Conservation (phyloP, 768 basidiomycete genomes). For the Tricholoma saponaceum region DNA sequence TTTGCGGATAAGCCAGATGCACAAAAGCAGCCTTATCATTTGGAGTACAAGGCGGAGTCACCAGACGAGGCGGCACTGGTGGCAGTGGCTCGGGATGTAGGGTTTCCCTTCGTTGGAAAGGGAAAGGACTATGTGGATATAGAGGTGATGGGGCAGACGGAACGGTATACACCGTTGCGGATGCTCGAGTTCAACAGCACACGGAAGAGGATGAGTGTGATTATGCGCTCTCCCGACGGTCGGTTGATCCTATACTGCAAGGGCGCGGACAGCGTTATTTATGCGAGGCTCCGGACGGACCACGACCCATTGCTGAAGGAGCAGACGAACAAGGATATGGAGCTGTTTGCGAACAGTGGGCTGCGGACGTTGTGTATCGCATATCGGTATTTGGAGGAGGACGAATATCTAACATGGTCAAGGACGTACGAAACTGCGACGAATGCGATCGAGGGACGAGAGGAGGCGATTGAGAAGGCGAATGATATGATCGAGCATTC, state of each 20-base stretch:
- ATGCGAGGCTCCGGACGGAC: constrained; percentile 73
- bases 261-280: constrained; percentile 96
- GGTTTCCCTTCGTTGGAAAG: constrained; percentile 85
- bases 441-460: constrained; percentile 71
- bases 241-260: constrained; percentile 85
- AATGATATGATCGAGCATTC: constrained; percentile 81
- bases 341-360: constrained; percentile 89
- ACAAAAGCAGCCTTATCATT: constrained; percentile 48
- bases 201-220: constrained; percentile 92
- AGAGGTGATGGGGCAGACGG: constrained; percentile 86
- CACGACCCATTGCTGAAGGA: constrained; percentile 74
- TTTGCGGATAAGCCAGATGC: constrained; percentile 75
- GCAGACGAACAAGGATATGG: constrained; percentile 83
- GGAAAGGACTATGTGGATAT: constrained; percentile 77
- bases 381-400: constrained; percentile 71
- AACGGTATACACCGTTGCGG: constrained; percentile 75
- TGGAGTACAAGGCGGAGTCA: constrained; percentile 95
- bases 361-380: constrained; percentile 90
- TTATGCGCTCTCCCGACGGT: constrained; percentile 84
- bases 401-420: constrained; percentile 82
- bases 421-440: constrained; percentile 80
- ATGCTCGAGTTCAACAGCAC: constrained; percentile 92
- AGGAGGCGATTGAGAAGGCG: constrained; percentile 89
- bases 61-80: constrained; percentile 96
- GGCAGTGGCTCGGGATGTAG: constrained; percentile 85